These are phyloP conservation scores for Cordyceps militaris DNA, from an alignment of 2,329 filamentous ascomycete species.

Conservation along the genomic window DNA sequence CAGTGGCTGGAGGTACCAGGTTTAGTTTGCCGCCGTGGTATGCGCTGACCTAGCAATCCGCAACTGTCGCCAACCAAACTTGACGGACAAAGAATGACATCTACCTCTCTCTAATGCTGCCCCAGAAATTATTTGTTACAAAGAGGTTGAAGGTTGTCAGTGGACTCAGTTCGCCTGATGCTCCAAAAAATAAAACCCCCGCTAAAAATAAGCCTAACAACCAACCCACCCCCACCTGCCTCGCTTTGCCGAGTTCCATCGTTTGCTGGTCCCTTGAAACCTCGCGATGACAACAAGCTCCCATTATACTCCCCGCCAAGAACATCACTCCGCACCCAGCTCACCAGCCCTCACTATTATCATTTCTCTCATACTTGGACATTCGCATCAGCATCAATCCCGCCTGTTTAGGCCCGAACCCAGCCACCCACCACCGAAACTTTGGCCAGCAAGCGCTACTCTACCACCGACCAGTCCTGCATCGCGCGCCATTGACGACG, in stretches of 20 bases:
- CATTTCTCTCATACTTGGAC: not conserved
- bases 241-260: not conserved
- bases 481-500: not conserved
- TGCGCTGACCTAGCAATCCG: not conserved
- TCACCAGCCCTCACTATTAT: not conserved
- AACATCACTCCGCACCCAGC: not conserved
- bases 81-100: not conserved
- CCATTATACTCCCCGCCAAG: not conserved
- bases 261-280: conserved; percentile 12
- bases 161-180: too few relatives aligned
- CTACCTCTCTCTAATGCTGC: not conserved
- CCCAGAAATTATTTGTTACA: not conserved
- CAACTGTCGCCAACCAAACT: not conserved
- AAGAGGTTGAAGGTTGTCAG: too few relatives aligned
- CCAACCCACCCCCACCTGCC: conserved; percentile 8
- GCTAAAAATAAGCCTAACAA: too few relatives aligned
- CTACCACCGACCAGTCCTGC: not conserved
- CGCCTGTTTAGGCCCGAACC: not conserved
- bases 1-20: not conserved
- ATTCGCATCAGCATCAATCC: not conserved
- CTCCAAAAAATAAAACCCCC: too few relatives aligned
- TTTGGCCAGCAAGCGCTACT: not conserved
- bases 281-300: conserved; percentile 6
- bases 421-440: not conserved
- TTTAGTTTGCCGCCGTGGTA: not conserved